Evolutionary conservation across 768 basidiomycete species (phyloP), one percentile per base, ranked within the genome.

Genomic region (Strobilomyces echinocephalus): DNA sequence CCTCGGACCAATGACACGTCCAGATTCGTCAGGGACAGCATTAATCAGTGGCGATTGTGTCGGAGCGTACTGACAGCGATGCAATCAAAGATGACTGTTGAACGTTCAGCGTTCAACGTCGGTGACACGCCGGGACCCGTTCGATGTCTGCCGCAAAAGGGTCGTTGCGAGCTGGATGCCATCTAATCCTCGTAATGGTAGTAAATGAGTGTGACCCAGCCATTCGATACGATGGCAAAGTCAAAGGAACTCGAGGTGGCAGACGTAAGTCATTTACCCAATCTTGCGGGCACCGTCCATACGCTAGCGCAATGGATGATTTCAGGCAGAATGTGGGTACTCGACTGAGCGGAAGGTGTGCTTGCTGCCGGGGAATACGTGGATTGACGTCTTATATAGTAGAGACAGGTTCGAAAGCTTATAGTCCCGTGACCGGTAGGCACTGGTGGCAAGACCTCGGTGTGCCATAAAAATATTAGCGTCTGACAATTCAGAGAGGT

Each of bases 91-190:
- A 60, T 10, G 76, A 63, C 24, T 80, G 4, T 9, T 30, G 79
- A 58, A 76, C 73, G 60, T 87, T 24, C 24, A 24, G 24, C 88
- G 41, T 73, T 66, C 14, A 87, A 53, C 1, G 69, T 49, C 0
- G 83, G 81, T 51, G 72, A 75, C 38, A 74, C 67, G 8, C 79
- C 79, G 0, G 84, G 36, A 88, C 84, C 38, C 74, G 72, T 52
- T 80, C 66, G 34, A 89, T 80, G 64, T 88, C 86, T 16, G 73
- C 26, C 8, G 16, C 39, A 21, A 28, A 18, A 63, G 2, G 7
- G 73, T 59, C 5, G 81, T 83, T 2, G 82, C 83, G 31, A 80
- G 73, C 47, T 82, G 82, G 2, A 86, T 82, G 38, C 81, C 81
- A 15, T 79, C 77, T 81, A 85, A n/a, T 86, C 83, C 47, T 82